A percentile compares a stretch with the other conserved stretches of the same genome.
These are phyloP conservation scores for Pleomassaria siparia DNA, from an alignment of 2,329 filamentous ascomycete species.

Conservation along the genomic window DNA sequence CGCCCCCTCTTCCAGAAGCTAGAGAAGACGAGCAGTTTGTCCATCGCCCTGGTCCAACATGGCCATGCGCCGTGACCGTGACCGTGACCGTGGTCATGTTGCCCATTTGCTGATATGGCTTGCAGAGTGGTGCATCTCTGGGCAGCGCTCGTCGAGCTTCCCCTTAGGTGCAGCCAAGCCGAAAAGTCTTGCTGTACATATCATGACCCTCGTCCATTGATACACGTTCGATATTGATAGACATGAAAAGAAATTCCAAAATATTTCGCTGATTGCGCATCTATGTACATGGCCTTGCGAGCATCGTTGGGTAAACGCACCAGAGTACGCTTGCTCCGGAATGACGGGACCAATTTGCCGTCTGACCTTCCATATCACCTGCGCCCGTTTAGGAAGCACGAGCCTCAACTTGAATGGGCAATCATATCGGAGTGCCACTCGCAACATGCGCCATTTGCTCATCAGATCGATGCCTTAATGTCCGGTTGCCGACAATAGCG, in stretches of 20 bases:
- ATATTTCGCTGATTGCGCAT: constrained; percentile 18
- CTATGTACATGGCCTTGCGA: constrained; percentile 9
- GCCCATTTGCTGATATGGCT: constrained; percentile 10
- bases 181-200: constrained; percentile 8
- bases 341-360: constrained; percentile 20
- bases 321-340: neutral
- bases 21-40: constrained; percentile 8
- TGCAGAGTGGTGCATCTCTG: constrained; percentile 2
- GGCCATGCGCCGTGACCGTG: constrained; percentile 7
- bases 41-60: constrained; percentile 8
- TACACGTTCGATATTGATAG: constrained; percentile 3
- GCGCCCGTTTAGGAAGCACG: constrained; percentile 11
- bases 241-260: constrained; percentile 5
- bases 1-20: constrained; percentile 32
- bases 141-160: constrained; percentile 12
- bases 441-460: constrained; percentile 15
- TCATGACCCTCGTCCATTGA: constrained; percentile 1
- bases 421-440: constrained; percentile 4
- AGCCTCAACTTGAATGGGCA: constrained; percentile 6
- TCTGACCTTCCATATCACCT: constrained; percentile 18
- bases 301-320: constrained; percentile 12
- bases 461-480: constrained; percentile 8
- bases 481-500: constrained; percentile 3
- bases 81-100: constrained; percentile 15
- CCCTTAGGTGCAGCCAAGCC: constrained; percentile 15